phyloP scores from a whole-genome alignment of 2,329 filamentous ascomycete genomes.

The Nemania diffusa region DNA sequence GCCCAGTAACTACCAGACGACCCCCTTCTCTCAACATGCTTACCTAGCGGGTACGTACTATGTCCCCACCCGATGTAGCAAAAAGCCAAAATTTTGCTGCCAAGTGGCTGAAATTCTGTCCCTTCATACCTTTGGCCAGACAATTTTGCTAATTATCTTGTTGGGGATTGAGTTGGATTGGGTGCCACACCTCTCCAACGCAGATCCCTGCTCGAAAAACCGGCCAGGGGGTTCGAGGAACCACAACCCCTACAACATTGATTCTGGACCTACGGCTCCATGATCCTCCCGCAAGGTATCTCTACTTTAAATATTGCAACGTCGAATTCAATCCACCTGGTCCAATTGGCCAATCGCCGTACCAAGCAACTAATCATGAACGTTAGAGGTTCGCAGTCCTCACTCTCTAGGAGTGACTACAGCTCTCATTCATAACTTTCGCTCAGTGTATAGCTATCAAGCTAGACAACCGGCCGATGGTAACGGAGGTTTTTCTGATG shows the following conservation, averaged over 20 bases:
- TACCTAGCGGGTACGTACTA: conserved; percentile 5
- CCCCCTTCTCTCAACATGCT: conserved; percentile 29
- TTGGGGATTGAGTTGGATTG: conserved; percentile 57
- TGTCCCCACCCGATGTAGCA: conserved; percentile 18
- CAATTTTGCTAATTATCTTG: conserved; percentile 47
- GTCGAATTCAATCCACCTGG: neutral
- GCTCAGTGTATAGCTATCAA: too few relatives aligned
- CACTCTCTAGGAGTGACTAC: too few relatives aligned
- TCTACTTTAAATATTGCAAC: conserved; percentile 11
- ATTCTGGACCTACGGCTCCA: conserved; percentile 1
- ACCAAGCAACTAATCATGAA: too few relatives aligned
- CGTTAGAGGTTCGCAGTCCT: too few relatives aligned
- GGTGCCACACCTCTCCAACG: conserved; percentile 46
- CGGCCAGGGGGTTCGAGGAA: conserved; percentile 6
- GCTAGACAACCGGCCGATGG: neutral
- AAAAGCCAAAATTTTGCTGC: conserved; percentile 23
- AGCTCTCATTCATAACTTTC: too few relatives aligned
- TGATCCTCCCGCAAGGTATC: conserved; percentile 8
- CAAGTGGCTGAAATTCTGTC: conserved; percentile 17
- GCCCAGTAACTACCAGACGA: neutral
- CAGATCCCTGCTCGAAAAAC: conserved; percentile 15
- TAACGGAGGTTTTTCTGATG: neutral
- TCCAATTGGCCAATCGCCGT: too few relatives aligned
- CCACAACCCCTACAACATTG: neutral
- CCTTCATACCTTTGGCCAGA: conserved; percentile 43